Base-by-base conservation (phyloP, 2,329 filamentous ascomycete genomes). In the Fusarium proliferatum region DNA sequence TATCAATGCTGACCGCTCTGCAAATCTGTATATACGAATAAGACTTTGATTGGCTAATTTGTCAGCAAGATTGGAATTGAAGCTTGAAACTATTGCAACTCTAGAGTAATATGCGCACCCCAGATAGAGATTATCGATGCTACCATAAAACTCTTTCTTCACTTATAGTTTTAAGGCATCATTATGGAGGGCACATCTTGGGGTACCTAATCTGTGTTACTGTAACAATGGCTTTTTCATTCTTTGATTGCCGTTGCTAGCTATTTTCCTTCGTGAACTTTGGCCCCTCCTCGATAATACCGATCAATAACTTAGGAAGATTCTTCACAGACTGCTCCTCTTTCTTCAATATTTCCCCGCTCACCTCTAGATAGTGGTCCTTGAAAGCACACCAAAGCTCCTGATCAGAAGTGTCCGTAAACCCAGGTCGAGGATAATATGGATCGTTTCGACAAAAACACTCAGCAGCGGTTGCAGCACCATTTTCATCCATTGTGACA, bases 401-500 rank as follows among this genome's bases (percentile, higher is more conserved):
- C 12, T 59, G 33, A 23, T 80, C 77, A 5, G 41, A 33, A 12
- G 15, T 2, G 2, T 60, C 52, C 46, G 3, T 68, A 70, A 38
- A 52, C 12, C 21, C 65, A 11, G 85, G 86, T 0, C 82, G 81
- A 5, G 86, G 87, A 71, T 82, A 89, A 63, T 83, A 90, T 0
- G 86, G 86, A 61, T 89, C 87, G 56, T 89, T 90, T 9, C 79
- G 78, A 74, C 81, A 84, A 55, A 88, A 89, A 0, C 83, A 83
- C 4, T 63, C 68, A 0, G 82, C 85, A 4, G 86, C 85, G 42
- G 83, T 79, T 16, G 81, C 63, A 0, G 88, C 72, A 0, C 86
- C 86, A 0, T 64, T 63, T 3, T 71, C 61, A 53, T 86, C 81
- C 81, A 86, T 82, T 0, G 78, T 49, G 23, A 83, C 71, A 12